These are phyloP conservation scores for Mycena metata DNA, from an alignment of 768 basidiomycete genomes.

Conservation along the genomic window DNA sequence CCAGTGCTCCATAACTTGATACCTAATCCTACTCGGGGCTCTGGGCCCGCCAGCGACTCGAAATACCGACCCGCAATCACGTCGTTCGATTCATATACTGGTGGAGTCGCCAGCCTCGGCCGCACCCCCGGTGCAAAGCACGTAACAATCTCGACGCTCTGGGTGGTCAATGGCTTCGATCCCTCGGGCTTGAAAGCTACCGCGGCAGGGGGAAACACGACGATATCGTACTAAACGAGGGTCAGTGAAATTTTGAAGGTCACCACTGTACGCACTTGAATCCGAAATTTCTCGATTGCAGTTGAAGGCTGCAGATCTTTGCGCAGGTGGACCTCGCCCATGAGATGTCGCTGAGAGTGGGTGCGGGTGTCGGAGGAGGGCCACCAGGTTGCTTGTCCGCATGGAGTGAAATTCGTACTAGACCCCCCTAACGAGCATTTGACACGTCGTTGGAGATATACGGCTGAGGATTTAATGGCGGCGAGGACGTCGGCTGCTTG, in stretches of 20 bases:
- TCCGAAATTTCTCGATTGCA: slow-evolving; percentile 8
- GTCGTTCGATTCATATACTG: slow-evolving; percentile 9
- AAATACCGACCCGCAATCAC: slow-evolving; percentile 8
- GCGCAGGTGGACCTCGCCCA: slow-evolving; percentile 26
- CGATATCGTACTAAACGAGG: slow-evolving; percentile 21
- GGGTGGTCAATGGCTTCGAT: slow-evolving; percentile 15
- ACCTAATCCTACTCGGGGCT: background rate
- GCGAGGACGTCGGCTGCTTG: slow-evolving; percentile 31
- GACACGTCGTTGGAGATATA: slow-evolving; percentile 30
- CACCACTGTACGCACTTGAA: slow-evolving; percentile 16
- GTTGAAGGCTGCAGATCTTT: slow-evolving; percentile 26
- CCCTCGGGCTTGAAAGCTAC: slow-evolving; percentile 14
- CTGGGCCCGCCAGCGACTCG: background rate
- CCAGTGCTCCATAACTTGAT: slow-evolving; percentile 6
- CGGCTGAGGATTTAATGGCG: slow-evolving; percentile 20
- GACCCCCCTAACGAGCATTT: slow-evolving; percentile 4
- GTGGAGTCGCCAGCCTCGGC: background rate
- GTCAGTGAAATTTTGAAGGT: background rate
- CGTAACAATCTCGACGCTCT: slow-evolving; percentile 33
- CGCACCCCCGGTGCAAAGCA: slow-evolving; percentile 25
- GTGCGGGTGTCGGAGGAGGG: slow-evolving; percentile 17
- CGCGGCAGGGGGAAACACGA: slow-evolving; percentile 24
- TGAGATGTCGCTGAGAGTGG: slow-evolving; percentile 20
- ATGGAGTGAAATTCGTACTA: background rate
- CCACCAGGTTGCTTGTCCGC: slow-evolving; percentile 35